phyloP scores from a whole-genome alignment of 139 green algal species.

The Coelastrella sp. region DNA sequence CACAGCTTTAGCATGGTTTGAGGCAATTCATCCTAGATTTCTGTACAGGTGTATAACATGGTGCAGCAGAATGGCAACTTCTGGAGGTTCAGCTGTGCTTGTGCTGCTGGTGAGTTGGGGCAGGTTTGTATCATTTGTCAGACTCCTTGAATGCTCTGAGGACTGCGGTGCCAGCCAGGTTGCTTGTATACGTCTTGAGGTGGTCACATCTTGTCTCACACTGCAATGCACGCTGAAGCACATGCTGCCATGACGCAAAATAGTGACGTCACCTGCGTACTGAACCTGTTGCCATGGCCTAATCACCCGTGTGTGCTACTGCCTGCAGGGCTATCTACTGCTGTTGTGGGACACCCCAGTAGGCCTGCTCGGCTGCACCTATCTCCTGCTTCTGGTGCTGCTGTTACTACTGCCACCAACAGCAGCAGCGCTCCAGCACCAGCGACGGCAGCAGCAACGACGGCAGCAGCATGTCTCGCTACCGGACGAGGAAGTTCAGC shows the following conservation, averaged over 20 bases:
- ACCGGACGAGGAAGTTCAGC: background rate
- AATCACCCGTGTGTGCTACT: background rate
- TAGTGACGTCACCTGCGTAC: too few species aligned
- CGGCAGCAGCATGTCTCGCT: background rate
- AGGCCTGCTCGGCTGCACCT: conserved; percentile 1
- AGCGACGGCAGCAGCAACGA: background rate
- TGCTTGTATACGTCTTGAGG: too few species aligned
- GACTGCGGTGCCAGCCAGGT: too few species aligned
- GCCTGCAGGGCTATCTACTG: conserved; percentile 31
- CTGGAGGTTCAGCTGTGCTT: background rate
- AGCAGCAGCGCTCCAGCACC: background rate
- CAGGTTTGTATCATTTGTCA: too few species aligned
- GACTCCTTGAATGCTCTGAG: too few species aligned
- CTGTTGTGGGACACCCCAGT: conserved; percentile 39
- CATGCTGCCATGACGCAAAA: background rate
- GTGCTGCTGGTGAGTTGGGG: conserved; percentile 28
- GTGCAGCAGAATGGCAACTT: background rate
- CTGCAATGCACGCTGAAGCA: too few species aligned
- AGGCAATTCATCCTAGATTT: background rate
- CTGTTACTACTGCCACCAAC: conserved; percentile 39
- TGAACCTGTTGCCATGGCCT: too few species aligned
- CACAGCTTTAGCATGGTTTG: background rate
- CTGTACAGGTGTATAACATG: background rate
- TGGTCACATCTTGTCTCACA: too few species aligned
- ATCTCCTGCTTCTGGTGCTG: conserved; percentile 36